Conservation (phyloP, 2,329 filamentous ascomycete genomes). For the Gaeumannomyces sp. region DNA sequence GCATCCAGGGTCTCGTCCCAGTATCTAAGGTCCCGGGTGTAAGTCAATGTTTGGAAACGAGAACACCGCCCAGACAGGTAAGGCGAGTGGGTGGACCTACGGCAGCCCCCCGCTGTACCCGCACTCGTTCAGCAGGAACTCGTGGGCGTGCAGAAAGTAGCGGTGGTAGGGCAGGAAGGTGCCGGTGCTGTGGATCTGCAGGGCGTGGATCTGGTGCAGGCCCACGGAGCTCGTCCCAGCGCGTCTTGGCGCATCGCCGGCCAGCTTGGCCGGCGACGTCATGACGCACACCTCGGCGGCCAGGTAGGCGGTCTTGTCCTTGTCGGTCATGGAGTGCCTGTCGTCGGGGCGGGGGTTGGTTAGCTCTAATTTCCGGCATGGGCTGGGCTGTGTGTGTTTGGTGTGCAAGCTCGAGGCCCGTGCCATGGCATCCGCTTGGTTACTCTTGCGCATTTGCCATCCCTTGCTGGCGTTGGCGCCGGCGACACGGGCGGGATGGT, state of each 20-base stretch:
- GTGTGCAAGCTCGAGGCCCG: too few species aligned
- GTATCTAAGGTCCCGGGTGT: conserved; percentile 14
- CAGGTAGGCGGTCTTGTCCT: neutral
- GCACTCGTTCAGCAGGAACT: conserved; percentile 28
- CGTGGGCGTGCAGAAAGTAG: conserved; percentile 25
- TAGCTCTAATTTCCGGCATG: neutral
- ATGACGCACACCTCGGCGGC: conserved; percentile 2
- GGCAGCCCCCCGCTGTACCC: conserved; percentile 27
- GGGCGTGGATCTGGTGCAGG: neutral
- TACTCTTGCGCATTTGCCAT: neutral
- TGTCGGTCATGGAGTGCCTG: neutral
- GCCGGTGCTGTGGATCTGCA: conserved; percentile 15
- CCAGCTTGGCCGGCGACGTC: neutral
- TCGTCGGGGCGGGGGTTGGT: neutral
- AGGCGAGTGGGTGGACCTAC: too few species aligned
- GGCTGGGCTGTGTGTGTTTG: neutral
- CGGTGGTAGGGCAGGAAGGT: conserved; percentile 20
- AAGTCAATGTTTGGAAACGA: too few species aligned
- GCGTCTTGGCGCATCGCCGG: neutral
- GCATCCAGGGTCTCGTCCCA: conserved; percentile 24
- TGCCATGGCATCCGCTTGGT: conserved; percentile 1
- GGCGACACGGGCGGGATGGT: too few species aligned
- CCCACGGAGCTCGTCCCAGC: conserved; percentile 6
- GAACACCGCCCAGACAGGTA: too few species aligned
- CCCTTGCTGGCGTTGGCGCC: neutral